Conservation (phyloP, 2,329 filamentous ascomycete species). For the Xylariaceae sp. region DNA sequence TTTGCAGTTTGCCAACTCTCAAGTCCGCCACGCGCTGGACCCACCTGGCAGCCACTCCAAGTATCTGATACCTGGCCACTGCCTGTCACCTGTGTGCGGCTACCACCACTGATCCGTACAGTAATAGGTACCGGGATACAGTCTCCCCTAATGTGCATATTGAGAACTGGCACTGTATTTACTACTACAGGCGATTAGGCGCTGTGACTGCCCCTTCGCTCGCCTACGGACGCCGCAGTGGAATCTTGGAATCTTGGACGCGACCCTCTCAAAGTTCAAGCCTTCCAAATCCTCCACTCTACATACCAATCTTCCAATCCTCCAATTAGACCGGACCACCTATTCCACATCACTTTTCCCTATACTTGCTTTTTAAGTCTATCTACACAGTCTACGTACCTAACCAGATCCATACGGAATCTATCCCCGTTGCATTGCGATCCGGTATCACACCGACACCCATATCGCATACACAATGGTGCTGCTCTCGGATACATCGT, state of each 20-base stretch:
- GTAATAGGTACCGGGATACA: too few species aligned
- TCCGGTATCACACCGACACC: neutral
- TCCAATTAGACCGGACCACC: neutral
- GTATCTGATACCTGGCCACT: too few species aligned
- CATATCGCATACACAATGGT: conserved; percentile 22
- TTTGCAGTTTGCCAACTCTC: neutral
- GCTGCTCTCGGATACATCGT: conserved; percentile 30
- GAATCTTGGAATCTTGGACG: neutral
- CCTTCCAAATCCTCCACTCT: too few species aligned
- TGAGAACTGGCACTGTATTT: too few species aligned
- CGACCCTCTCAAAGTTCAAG: neutral
- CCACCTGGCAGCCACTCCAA: neutral
- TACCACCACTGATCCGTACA: too few species aligned
- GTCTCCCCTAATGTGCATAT: too few species aligned
- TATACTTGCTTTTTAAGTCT: neutral
- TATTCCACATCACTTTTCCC: neutral
- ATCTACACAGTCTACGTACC: neutral
- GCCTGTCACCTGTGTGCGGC: too few species aligned
- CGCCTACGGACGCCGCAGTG: neutral
- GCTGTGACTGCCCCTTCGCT: too few species aligned
- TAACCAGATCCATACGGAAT: conserved; percentile 3
- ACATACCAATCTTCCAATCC: neutral
- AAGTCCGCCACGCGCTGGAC: neutral
- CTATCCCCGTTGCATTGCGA: neutral
- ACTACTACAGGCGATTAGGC: too few species aligned